These are phyloP conservation scores for Cladosporium sp. DNA, from an alignment of 2,329 filamentous ascomycete species.

Conservation along the genomic window DNA sequence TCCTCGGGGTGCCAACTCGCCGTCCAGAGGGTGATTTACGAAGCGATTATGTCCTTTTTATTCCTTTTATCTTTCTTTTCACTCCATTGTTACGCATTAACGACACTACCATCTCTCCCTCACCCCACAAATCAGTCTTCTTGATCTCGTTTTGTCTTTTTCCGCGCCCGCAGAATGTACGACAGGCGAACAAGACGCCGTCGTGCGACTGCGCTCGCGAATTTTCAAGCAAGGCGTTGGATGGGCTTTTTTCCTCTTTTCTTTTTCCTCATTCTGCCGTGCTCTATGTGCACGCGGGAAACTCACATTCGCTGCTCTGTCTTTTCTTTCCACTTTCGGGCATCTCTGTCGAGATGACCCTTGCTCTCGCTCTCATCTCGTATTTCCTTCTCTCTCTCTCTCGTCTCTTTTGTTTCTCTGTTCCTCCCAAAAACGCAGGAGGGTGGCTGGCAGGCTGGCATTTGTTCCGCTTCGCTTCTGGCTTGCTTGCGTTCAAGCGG, in stretches of 20 bases:
- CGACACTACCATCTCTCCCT: not conserved
- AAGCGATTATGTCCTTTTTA: not conserved
- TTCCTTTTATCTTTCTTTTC: not conserved
- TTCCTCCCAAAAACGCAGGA: too few relatives aligned
- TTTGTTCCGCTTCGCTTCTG: too few relatives aligned
- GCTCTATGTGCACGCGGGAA: too few relatives aligned
- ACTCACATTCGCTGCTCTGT: too few relatives aligned
- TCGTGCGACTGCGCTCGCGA: too few relatives aligned
- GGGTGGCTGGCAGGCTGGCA: too few relatives aligned
- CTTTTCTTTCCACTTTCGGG: too few relatives aligned
- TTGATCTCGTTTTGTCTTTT: not conserved
- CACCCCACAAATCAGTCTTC: not conserved
- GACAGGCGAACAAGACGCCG: not conserved
- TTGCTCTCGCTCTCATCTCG: too few relatives aligned
- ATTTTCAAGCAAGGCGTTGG: not conserved
- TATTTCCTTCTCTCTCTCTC: too few relatives aligned
- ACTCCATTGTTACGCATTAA: not conserved
- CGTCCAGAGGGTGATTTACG: constrained; percentile 1
- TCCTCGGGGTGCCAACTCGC: constrained; percentile 29
- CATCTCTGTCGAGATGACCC: too few relatives aligned
- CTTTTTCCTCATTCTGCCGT: not conserved
- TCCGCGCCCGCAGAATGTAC: not conserved
- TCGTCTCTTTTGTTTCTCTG: too few relatives aligned
- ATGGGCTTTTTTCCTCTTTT: not conserved
- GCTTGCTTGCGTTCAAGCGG: too few relatives aligned